Percentiles rank a stretch among this genome's conserved stretches.
Evolutionary conservation across 495 filamentous ascomycete species (phyloP).

Genomic region (Lentithecium fluviatile): DNA sequence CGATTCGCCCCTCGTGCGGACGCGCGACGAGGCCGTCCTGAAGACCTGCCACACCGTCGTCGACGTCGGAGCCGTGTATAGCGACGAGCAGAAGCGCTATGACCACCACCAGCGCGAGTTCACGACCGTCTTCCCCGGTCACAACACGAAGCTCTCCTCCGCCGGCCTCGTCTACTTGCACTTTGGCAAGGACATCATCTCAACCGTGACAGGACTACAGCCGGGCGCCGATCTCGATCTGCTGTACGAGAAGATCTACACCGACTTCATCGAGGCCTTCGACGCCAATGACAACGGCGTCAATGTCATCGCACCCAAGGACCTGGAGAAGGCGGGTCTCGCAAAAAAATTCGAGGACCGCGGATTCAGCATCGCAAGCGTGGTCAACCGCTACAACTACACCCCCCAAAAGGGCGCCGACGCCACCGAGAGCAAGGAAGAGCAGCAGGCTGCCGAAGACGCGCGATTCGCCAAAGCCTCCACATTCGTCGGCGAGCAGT

Average conservation of each 20-base stretch:
- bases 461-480: conserved; percentile 72
- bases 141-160: conserved; percentile 82
- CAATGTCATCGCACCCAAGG: conserved; percentile 66
- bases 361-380: conserved; percentile 76
- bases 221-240: conserved; percentile 66
- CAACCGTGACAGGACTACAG: conserved; percentile 61
- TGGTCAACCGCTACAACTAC: conserved; percentile 81
- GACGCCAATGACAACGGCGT: conserved; percentile 98
- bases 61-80: conserved; percentile 91
- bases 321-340: conserved; percentile 61
- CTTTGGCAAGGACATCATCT: conserved; percentile 81
- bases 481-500: conserved; percentile 79
- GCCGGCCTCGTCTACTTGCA: conserved; percentile 95
- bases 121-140: conserved; percentile 70
- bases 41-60: conserved; percentile 88
- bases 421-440: conserved; percentile 45
- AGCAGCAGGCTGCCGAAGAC: conserved; percentile 76
- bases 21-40: conserved; percentile 77
- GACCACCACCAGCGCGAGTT: conserved; percentile 98
- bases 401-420: conserved; percentile 46
- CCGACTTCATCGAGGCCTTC: conserved; percentile 89
- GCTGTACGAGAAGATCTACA: conserved; percentile 86
- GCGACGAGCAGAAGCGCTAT: conserved; percentile 70
- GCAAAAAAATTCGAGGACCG: conserved; percentile 77
- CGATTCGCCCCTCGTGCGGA: conserved; percentile 73